These are phyloP conservation scores for Senna siamea DNA, from an alignment of 306 rosid genomes.

Conservation along the genomic window DNA sequence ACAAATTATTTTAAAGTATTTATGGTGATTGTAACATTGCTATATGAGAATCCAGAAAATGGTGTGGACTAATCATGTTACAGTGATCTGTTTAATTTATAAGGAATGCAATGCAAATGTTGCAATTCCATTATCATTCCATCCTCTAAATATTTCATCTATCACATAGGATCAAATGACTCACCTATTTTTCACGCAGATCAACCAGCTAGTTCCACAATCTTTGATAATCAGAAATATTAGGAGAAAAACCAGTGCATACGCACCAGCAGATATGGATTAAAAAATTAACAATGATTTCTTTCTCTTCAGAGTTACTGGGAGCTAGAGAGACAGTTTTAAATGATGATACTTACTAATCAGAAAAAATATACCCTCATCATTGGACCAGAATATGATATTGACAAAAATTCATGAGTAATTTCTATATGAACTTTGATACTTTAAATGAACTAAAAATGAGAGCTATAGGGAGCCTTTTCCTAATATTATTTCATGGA, in stretches of 20 bases:
- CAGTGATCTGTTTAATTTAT: too few species aligned
- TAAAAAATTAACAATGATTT: too few species aligned
- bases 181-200: background rate
- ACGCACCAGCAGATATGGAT: background rate
- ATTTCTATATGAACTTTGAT: background rate
- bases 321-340: too few species aligned
- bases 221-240: too few species aligned
- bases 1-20: too few species aligned
- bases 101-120: too few species aligned
- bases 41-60: too few species aligned
- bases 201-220: background rate
- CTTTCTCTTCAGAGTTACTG: background rate
- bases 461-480: background rate
- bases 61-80: too few species aligned
- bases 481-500: background rate
- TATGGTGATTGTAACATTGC: too few species aligned
- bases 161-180: background rate
- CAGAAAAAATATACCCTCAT: background rate
- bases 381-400: background rate
- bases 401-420: background rate
- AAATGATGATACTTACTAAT: background rate
- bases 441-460: background rate
- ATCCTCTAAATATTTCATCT: too few species aligned
- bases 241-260: background rate
- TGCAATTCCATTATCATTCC: too few species aligned